These are phyloP conservation scores for Candida koratica DNA, from an alignment of 805 yeast genomes.

Conservation along the genomic window DNA sequence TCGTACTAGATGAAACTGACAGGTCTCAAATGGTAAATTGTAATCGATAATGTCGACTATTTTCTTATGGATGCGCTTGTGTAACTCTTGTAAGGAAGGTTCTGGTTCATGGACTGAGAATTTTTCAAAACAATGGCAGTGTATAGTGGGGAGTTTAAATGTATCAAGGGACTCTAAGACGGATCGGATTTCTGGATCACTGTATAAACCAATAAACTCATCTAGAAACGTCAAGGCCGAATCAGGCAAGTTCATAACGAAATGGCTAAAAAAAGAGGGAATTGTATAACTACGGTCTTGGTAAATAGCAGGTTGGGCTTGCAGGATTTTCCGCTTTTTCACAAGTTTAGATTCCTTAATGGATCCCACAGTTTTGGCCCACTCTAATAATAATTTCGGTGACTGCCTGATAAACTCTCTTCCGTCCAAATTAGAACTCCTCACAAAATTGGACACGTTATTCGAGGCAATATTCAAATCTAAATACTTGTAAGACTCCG, in stretches of 20 bases:
- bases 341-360: conserved; percentile 34
- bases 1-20: conserved; percentile 79
- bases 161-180: conserved; percentile 37
- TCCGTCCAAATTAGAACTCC: conserved; percentile 74
- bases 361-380: conserved; percentile 28
- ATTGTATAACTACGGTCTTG: conserved; percentile 26
- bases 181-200: conserved; percentile 34
- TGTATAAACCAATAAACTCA: conserved; percentile 71
- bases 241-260: conserved; percentile 95
- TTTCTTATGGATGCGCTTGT: conserved; percentile 57
- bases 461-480: conserved; percentile 59
- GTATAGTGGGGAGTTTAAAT: conserved; percentile 66
- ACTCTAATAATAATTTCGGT: conserved; percentile 47
- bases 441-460: conserved; percentile 56
- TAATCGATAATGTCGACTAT: conserved; percentile 42
- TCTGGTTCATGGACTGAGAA: conserved; percentile 71
- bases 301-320: conserved; percentile 32
- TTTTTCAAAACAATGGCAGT: conserved; percentile 92
- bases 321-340: conserved; percentile 36
- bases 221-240: conserved; percentile 80
- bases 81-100: conserved; percentile 65
- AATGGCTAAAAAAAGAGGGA: conserved; percentile 62
- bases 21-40: conserved; percentile 44
- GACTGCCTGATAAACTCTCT: conserved; percentile 69
- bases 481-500: conserved; percentile 74